Evolutionary conservation across 108 stramenopile species (phyloP).

Genomic region (Aureococcus anophagefferens): DNA sequence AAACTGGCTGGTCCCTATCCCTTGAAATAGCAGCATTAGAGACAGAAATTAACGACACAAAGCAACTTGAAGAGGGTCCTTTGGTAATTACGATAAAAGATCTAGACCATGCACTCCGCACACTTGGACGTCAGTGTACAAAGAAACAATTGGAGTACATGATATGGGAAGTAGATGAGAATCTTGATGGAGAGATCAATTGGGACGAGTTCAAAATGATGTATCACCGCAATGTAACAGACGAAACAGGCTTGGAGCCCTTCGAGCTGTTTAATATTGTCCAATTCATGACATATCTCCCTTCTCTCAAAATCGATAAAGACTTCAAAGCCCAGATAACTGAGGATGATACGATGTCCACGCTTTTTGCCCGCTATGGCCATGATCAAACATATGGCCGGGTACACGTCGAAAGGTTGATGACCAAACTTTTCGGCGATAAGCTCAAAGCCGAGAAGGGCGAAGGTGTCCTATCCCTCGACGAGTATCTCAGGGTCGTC

Average conservation of each 20-base stretch:
- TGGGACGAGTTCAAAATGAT: constrained; percentile 59
- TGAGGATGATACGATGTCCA: constrained; percentile 58
- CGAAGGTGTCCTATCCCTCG: constrained; percentile 2
- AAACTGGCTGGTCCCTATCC: no score
- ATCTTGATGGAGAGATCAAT: constrained; percentile 47
- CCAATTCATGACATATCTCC: constrained; percentile 53
- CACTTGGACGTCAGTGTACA: constrained; percentile 29
- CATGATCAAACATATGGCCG: background rate
- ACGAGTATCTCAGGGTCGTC: no score
- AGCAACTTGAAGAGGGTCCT: no score
- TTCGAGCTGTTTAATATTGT: constrained; percentile 49
- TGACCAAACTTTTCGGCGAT: constrained; percentile 14
- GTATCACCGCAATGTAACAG: constrained; percentile 51
- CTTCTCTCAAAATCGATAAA: constrained; percentile 14
- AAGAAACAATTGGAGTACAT: constrained; percentile 51
- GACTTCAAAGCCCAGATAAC: constrained; percentile 37
- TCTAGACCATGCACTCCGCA: constrained; percentile 32
- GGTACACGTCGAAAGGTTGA: constrained; percentile 3
- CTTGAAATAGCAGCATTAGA: no score
- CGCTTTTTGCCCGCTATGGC: constrained; percentile 52
- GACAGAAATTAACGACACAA: no score
- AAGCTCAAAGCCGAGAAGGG: constrained; percentile 4
- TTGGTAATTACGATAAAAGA: constrained; percentile 22
- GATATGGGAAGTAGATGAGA: constrained; percentile 63
- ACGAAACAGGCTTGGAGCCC: constrained; percentile 49